Evolutionary conservation across 148 eudicot genomes (phyloP).

Genomic region (Chenopodium album): DNA sequence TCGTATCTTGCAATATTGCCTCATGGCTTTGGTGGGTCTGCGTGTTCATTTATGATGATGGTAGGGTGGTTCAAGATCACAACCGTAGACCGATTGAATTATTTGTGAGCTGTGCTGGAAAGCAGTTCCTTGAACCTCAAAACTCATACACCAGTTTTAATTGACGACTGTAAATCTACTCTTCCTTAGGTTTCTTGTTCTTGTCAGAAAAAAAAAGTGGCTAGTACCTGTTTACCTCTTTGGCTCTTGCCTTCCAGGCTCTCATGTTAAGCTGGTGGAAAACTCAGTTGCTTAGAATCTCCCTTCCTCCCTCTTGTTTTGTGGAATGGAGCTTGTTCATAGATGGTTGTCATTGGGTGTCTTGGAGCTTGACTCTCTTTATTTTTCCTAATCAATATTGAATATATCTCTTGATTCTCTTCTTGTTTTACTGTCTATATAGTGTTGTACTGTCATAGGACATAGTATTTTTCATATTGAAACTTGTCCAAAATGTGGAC

Average conservation of each 20-base stretch:
- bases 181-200: background rate
- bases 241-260: background rate
- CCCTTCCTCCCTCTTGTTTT: no score
- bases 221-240: background rate
- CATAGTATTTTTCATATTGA: background rate
- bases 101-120: background rate
- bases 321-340: background rate
- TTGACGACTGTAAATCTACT: background rate
- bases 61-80: background rate
- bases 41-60: background rate
- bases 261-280: background rate
- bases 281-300: background rate
- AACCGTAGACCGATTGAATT: background rate
- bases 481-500: background rate
- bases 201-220: background rate
- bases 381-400: background rate
- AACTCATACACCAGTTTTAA: background rate
- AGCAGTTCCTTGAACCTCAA: background rate
- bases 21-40: background rate
- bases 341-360: background rate
- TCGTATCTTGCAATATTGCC: background rate
- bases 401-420: background rate
- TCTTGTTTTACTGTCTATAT: background rate
- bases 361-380: background rate
- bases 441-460: no score